Base-by-base conservation (phyloP, 2,329 filamentous ascomycete species). In the Harringtonia lauricola region DNA sequence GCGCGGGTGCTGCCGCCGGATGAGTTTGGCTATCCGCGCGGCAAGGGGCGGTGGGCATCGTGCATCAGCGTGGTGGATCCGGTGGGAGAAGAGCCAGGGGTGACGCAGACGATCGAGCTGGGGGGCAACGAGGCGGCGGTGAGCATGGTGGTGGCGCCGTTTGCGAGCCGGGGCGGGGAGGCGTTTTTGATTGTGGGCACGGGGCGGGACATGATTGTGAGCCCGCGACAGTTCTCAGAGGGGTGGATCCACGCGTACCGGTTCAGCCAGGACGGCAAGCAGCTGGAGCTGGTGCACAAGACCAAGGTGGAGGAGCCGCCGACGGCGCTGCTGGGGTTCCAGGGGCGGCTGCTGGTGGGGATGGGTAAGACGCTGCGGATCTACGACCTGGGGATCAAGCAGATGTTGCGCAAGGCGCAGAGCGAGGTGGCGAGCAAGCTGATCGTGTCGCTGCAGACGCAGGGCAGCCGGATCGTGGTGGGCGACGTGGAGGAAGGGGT, bases 261-360 rank as follows among this genome's bases (percentile, higher is more conserved):
- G 35, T 86, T 98, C 60, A 76, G 83, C 41, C 83, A 94, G 39
- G 79, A 87, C 49, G 94, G 94, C n/a, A 80, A 79, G 44, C 80
- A 87, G 55, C 74, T 98, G 15, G 86, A 95, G 56, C 92, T 96
- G 46, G 89, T 95, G 49, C 92, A 98, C 65, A 95, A 95, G 63
- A 98, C 94, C 1, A 87, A 88, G 55, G 76, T 95, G 8, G 86
- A 94, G 52, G 81, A 88, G 51, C 89, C 90, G 2, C 87, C 94
- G 2, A 79, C 87, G 55, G 90, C 92, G n/a, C 71, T 98, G 15
- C 69, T 92, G n/a, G 73, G 79, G 3, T 99, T 98, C 68, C 90
- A 96, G 60, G 94, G 94, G 26, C 83, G 85, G 51, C 70, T 98
- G 1, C 67, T 94, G 3, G 83, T 83, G n/a, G 92, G 89, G 37